A percentile compares a stretch with the other conserved stretches of the same genome.
These are phyloP conservation scores for Acanthamoeba culbertsoni DNA, from an alignment of 208 protist species.

Conservation along the genomic window DNA sequence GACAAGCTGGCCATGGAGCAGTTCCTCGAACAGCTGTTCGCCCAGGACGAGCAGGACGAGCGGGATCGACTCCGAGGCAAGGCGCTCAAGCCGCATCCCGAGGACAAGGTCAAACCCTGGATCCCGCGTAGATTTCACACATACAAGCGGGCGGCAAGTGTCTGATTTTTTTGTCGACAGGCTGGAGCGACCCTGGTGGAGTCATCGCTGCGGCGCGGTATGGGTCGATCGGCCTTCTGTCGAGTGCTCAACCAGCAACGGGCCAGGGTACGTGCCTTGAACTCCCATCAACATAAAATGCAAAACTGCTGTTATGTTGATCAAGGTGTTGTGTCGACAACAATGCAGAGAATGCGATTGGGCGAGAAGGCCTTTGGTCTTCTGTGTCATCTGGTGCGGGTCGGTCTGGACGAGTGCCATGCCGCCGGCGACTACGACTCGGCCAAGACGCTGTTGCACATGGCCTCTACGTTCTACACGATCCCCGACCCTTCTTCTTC, in stretches of 20 bases:
- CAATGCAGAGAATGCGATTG: constrained; percentile 1
- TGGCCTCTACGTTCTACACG: constrained; percentile 23
- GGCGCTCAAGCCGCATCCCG: too few relatives aligned
- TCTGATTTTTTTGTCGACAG: too few relatives aligned
- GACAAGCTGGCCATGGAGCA: constrained; percentile 4
- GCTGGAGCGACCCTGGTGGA: not conserved
- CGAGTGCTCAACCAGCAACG: constrained; percentile 33
- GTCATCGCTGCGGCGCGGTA: not conserved
- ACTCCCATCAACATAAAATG: too few relatives aligned
- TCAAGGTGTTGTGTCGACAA: not conserved
- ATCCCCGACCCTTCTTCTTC: not conserved
- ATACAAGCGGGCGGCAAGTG: too few relatives aligned
- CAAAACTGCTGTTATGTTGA: not conserved
- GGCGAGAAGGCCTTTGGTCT: not conserved
- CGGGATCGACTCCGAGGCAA: not conserved
- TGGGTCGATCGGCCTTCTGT: not conserved
- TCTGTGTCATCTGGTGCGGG: not conserved
- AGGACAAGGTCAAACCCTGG: not conserved
- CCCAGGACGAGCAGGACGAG: not conserved
- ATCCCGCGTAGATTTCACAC: not conserved
- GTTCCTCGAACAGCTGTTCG: constrained; percentile 16
- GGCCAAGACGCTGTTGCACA: not conserved
- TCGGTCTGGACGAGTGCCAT: not conserved
- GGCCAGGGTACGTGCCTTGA: not conserved
- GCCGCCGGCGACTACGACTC: not conserved